phyloP scores from a whole-genome alignment of 2,329 filamentous ascomycete genomes.

The Venturia oleaginea region DNA sequence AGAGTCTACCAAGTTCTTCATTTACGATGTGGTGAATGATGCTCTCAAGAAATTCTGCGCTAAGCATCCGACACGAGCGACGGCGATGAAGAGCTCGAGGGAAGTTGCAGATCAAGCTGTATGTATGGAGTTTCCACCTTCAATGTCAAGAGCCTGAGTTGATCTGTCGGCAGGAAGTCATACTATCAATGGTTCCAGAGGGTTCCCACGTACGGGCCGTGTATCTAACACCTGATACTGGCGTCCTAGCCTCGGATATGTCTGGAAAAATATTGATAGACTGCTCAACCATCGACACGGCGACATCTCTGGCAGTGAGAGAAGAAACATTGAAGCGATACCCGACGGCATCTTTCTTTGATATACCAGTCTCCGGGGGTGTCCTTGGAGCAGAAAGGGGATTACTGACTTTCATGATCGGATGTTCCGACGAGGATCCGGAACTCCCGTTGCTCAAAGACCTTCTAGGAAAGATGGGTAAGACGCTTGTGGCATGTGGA shows the following conservation, averaged over 20 bases:
- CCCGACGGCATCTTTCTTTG: conserved; percentile 40
- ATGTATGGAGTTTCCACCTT: conserved; percentile 18
- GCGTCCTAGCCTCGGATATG: conserved; percentile 34
- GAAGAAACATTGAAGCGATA: conserved; percentile 30
- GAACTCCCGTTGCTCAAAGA: conserved; percentile 35
- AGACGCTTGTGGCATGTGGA: conserved; percentile 46
- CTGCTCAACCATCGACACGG: conserved; percentile 48
- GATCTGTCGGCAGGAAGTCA: conserved; percentile 32
- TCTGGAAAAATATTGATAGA: conserved; percentile 42
- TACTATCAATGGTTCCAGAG: conserved; percentile 47
- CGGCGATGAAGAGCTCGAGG: conserved; percentile 34
- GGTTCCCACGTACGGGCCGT: conserved; percentile 42
- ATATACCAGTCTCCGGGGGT: conserved; percentile 45
- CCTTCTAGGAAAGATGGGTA: conserved; percentile 44
- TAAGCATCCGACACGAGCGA: conserved; percentile 31
- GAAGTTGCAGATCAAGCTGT: conserved; percentile 44
- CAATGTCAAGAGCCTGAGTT: not conserved
- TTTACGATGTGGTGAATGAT: conserved; percentile 40
- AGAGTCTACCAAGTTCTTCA: conserved; percentile 33
- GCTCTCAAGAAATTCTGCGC: conserved; percentile 35
- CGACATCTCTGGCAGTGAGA: conserved; percentile 39
- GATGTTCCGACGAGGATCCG: conserved; percentile 36
- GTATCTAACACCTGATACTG: conserved; percentile 37
- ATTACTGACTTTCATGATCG: conserved; percentile 48
- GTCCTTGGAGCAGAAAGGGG: conserved; percentile 43